Percentiles rank a stretch among this genome's conserved stretches.
These are phyloP conservation scores for Penicillium palitans DNA, from an alignment of 2,329 filamentous ascomycete species.

Conservation along the genomic window DNA sequence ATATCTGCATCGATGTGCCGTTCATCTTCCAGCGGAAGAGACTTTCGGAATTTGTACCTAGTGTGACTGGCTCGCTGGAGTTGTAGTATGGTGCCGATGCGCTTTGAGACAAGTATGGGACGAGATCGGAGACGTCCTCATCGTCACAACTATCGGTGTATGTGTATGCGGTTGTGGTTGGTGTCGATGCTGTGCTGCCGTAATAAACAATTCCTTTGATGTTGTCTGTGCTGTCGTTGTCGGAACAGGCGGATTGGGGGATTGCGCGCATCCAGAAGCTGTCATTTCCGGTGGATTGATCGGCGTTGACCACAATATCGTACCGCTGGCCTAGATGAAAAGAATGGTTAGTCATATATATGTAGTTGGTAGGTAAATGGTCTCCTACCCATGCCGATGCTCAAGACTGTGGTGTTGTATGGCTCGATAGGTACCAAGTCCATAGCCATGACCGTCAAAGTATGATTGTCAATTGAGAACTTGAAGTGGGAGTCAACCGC, in stretches of 20 bases:
- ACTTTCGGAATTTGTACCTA: neutral
- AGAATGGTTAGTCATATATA: neutral
- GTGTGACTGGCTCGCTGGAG: neutral
- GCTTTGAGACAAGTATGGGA: neutral
- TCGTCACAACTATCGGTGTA: neutral
- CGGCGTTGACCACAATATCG: neutral
- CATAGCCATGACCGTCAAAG: neutral
- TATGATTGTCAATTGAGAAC: neutral
- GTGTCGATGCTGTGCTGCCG: neutral
- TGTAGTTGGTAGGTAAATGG: neutral
- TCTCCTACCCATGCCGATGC: neutral
- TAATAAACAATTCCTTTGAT: neutral
- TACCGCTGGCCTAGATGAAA: neutral
- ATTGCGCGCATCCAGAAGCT: neutral
- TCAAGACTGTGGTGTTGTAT: neutral
- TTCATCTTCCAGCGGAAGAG: neutral
- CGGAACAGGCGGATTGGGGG: neutral
- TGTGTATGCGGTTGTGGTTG: neutral
- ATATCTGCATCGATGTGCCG: neutral
- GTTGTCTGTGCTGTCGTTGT: neutral
- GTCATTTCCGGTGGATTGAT: neutral
- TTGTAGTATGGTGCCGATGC: neutral
- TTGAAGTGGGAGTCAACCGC: neutral
- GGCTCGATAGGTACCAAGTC: neutral
- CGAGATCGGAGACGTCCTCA: neutral